Percentiles rank a stretch among this genome's conserved stretches.
Evolutionary conservation across 2,329 filamentous ascomycete species (phyloP).

Genomic region (Pseudogymnoascus sp.): DNA sequence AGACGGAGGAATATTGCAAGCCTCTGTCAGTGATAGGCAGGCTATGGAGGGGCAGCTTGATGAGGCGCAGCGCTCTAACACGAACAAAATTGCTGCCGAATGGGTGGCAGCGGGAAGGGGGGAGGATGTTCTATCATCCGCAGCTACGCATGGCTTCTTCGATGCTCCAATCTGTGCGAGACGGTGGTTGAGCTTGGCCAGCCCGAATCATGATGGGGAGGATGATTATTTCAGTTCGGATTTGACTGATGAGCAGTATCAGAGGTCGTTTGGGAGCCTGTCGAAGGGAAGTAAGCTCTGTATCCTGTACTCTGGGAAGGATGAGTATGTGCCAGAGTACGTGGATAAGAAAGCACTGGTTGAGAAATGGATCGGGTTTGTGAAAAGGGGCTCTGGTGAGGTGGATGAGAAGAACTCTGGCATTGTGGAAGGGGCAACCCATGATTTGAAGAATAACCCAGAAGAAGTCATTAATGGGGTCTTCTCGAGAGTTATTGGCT

Average conservation of each 20-base stretch:
- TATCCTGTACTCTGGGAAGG: slow-evolving; percentile 43
- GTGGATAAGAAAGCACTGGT: slow-evolving; percentile 45
- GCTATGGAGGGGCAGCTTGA: slow-evolving; percentile 37
- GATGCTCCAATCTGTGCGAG: slow-evolving; percentile 46
- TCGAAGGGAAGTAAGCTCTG: slow-evolving; percentile 36
- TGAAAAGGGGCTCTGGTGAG: slow-evolving; percentile 36
- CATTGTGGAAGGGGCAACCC: slow-evolving; percentile 42
- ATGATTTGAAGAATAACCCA: slow-evolving; percentile 38
- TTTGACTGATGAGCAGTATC: slow-evolving; percentile 44
- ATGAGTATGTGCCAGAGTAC: slow-evolving; percentile 42
- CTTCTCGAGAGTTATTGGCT: not conserved
- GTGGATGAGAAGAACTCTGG: slow-evolving; percentile 44
- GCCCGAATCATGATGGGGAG: slow-evolving; percentile 47
- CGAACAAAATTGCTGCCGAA: slow-evolving; percentile 33
- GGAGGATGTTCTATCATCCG: slow-evolving; percentile 38
- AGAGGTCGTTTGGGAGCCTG: slow-evolving; percentile 50
- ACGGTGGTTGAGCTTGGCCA: slow-evolving; percentile 52
- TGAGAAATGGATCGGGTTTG: slow-evolving; percentile 40
- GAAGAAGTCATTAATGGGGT: not conserved
- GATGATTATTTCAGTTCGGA: slow-evolving; percentile 67
- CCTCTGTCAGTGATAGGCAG: slow-evolving; percentile 58
- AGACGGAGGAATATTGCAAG: slow-evolving; percentile 60
- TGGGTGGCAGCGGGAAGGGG: slow-evolving; percentile 38
- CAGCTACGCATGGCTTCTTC: slow-evolving; percentile 24
- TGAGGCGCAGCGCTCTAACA: slow-evolving; percentile 29